A percentile compares a stretch with the other conserved stretches of the same genome.
phyloP scores from a whole-genome alignment of 1,284 basidiomycete species.

The Polyporus tsugae region DNA sequence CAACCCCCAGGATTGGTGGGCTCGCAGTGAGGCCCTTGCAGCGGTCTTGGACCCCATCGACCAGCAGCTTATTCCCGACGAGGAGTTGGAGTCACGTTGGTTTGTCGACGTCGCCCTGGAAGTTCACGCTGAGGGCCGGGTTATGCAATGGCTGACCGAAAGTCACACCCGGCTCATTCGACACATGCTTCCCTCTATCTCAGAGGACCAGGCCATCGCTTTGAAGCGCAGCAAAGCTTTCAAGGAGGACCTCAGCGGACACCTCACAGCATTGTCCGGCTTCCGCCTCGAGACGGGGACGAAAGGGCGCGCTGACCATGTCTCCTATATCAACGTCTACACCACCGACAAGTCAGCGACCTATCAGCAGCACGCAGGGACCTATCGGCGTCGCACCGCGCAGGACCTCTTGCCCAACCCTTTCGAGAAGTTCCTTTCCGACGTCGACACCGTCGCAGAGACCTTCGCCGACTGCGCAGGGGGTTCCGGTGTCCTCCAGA shows the following conservation, averaged over 20 bases:
- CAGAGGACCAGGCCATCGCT: too few species aligned
- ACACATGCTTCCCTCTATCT: too few species aligned
- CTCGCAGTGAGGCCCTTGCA: not conserved
- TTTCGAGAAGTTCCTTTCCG: not conserved
- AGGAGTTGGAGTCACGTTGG: not conserved
- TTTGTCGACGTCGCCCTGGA: conserved; percentile 5
- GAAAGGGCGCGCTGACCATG: not conserved
- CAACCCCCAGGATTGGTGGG: not conserved
- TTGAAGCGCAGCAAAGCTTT: too few species aligned
- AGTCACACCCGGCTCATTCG: too few species aligned
- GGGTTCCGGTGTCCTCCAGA: not conserved
- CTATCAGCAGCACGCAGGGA: not conserved
- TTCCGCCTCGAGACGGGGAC: too few species aligned
- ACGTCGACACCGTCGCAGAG: not conserved
- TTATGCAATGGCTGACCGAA: not conserved
- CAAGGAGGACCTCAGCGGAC: too few species aligned
- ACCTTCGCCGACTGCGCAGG: not conserved
- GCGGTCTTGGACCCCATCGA: not conserved
- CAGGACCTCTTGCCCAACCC: not conserved
- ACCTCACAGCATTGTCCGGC: too few species aligned
- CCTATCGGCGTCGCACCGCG: too few species aligned
- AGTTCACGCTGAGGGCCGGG: not conserved
- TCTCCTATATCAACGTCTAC: conserved; percentile 6
- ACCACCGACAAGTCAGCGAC: conserved; percentile 1
- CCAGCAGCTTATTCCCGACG: not conserved